A percentile compares a stretch with the other conserved stretches of the same genome.
These are phyloP conservation scores for Neofusicoccum cordaticola DNA, from an alignment of 2,329 filamentous ascomycete species.

Conservation along the genomic window DNA sequence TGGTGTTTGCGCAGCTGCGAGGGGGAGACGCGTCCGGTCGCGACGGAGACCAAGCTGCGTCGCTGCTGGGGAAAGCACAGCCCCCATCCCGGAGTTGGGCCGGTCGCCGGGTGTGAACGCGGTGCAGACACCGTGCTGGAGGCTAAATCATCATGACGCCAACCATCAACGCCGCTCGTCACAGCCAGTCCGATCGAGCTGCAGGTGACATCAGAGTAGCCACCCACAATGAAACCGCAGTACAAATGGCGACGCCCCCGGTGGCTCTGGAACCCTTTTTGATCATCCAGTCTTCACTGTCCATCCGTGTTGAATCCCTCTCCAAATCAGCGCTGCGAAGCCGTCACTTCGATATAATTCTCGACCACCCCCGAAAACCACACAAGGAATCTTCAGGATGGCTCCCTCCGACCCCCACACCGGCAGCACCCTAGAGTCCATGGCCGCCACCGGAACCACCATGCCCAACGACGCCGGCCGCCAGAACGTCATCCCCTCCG, in stretches of 20 bases:
- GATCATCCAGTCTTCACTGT: neutral
- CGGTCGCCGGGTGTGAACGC: neutral
- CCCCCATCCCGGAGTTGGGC: neutral
- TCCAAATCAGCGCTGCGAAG: neutral
- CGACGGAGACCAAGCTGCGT: neutral
- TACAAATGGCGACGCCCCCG: neutral
- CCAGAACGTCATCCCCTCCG: slow-evolving; percentile 47
- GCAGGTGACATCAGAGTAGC: neutral
- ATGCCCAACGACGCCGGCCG: slow-evolving; percentile 49
- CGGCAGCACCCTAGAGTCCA: slow-evolving; percentile 36
- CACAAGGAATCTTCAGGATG: slow-evolving; percentile 18
- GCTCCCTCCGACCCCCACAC: slow-evolving; percentile 26
- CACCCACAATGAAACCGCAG: neutral
- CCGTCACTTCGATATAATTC: neutral
- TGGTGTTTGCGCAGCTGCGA: neutral
- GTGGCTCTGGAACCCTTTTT: no score
- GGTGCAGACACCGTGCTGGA: neutral
- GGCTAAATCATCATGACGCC: slow-evolving; percentile 7
- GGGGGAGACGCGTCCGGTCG: slow-evolving; percentile 7
- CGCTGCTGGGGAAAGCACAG: neutral
- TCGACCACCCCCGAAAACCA: neutral
- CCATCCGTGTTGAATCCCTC: neutral
- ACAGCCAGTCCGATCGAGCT: neutral
- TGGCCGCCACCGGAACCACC: slow-evolving; percentile 34
- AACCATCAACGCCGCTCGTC: neutral